These are phyloP conservation scores for Termitomyces sp. DNA, from an alignment of 768 basidiomycete species.

Conservation along the genomic window DNA sequence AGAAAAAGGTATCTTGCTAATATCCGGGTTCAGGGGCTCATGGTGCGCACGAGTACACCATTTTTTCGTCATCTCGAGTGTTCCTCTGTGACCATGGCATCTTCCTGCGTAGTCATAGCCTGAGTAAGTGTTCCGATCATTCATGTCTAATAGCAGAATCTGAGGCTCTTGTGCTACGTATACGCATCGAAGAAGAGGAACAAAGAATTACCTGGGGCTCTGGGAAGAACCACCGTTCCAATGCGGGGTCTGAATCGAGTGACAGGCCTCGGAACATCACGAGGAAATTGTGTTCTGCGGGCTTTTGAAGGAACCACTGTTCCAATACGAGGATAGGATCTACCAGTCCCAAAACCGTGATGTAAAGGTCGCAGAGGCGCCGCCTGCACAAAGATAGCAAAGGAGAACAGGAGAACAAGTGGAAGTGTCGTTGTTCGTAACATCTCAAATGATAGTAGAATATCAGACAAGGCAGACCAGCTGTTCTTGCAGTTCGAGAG, in stretches of 20 bases:
- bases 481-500: background rate
- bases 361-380: background rate
- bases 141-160: background rate
- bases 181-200: background rate
- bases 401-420: background rate
- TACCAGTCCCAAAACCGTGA: background rate
- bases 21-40: background rate
- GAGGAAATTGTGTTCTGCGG: background rate
- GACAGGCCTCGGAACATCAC: background rate
- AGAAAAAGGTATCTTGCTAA: background rate
- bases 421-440: background rate
- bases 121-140: background rate
- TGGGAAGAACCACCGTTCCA: background rate
- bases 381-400: background rate
- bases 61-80: slow-evolving; percentile 1
- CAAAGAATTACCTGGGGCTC: background rate
- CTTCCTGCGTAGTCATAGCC: background rate
- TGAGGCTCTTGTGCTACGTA: background rate
- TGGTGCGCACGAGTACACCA: slow-evolving; percentile 4
- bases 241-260: background rate
- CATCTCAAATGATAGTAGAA: background rate
- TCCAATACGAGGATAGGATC: background rate
- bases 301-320: background rate
- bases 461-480: background rate
- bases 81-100: slow-evolving; percentile 2